Evolutionary conservation across 1,284 basidiomycete species (phyloP).

Genomic region (Coniferiporia weirii): DNA sequence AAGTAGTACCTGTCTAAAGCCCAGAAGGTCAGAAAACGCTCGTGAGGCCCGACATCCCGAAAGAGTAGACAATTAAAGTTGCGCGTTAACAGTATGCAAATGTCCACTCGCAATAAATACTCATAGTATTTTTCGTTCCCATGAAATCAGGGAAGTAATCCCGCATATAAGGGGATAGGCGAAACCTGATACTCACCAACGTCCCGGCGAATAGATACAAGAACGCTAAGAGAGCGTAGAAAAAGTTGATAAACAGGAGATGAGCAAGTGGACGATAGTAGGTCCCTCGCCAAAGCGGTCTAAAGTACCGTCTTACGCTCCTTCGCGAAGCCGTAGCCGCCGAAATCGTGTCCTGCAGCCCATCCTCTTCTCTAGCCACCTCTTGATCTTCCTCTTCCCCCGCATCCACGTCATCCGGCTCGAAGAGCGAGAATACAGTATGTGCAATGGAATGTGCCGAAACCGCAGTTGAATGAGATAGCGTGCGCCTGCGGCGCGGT

Average conservation of each 20-base stretch:
- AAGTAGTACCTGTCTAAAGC: constrained; percentile 62
- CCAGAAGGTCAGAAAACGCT: neutral
- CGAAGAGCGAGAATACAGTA: constrained; percentile 59
- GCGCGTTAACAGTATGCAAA: neutral
- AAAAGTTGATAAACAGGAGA: constrained; percentile 66
- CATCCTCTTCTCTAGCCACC: neutral
- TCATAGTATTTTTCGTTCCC: no score
- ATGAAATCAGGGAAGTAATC: neutral
- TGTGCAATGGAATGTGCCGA: constrained; percentile 61
- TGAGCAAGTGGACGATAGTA: constrained; percentile 66
- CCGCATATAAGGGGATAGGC: no score
- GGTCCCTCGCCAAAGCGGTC: constrained; percentile 45
- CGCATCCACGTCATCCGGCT: constrained; percentile 34
- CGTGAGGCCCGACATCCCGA: neutral
- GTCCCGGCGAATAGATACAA: constrained; percentile 74
- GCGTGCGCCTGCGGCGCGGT: constrained; percentile 38
- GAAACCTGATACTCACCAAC: constrained; percentile 43
- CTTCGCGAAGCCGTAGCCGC: constrained; percentile 22
- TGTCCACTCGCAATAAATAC: neutral
- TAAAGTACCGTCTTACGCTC: constrained; percentile 53
- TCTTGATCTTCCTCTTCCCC: constrained; percentile 19
- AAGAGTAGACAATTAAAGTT: neutral
- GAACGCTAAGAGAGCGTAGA: constrained; percentile 66
- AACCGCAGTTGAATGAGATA: constrained; percentile 46
- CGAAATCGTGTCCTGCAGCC: constrained; percentile 27